Percentiles rank a stretch among this genome's conserved stretches.
phyloP scores from a whole-genome alignment of 345 rosid genomes.

The Acer saccharum region DNA sequence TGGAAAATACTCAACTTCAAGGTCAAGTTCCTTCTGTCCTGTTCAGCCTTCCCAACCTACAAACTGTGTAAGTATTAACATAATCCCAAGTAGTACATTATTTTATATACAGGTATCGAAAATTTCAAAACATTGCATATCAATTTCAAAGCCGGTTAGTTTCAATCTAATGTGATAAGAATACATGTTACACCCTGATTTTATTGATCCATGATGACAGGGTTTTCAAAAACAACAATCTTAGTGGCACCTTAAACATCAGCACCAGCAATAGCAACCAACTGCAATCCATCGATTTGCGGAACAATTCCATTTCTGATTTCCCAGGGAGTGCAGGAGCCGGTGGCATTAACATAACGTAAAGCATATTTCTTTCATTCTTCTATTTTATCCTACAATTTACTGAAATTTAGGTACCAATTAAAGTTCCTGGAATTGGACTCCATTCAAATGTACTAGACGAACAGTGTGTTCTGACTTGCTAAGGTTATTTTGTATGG shows the following conservation, averaged over 20 bases:
- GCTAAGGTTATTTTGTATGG: not conserved
- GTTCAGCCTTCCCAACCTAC: slow-evolving; percentile 56
- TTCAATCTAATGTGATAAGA: not conserved
- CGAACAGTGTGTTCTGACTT: not conserved
- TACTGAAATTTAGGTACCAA: not conserved
- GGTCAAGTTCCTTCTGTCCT: slow-evolving; percentile 56
- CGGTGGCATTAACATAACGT: slow-evolving; percentile 47
- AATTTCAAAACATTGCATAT: not conserved
- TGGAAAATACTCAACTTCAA: slow-evolving; percentile 56
- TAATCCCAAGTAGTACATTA: not conserved
- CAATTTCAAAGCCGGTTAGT: not conserved
- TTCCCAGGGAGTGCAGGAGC: slow-evolving; percentile 16
- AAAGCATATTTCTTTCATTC: not conserved
- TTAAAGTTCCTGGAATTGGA: not conserved
- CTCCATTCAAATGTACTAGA: not conserved
- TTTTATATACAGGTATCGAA: not conserved
- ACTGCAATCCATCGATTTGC: slow-evolving; percentile 59
- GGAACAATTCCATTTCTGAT: slow-evolving; percentile 39
- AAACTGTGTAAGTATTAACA: slow-evolving; percentile 61
- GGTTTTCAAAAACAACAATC: slow-evolving; percentile 41
- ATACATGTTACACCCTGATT: not conserved
- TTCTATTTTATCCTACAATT: not conserved
- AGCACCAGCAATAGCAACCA: slow-evolving; percentile 42
- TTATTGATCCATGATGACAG: slow-evolving; percentile 31
- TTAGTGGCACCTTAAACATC: slow-evolving; percentile 55